These are phyloP conservation scores for Gigaspora rosea DNA, from an alignment of 192 early-diverging fungal genomes.

Conservation along the genomic window DNA sequence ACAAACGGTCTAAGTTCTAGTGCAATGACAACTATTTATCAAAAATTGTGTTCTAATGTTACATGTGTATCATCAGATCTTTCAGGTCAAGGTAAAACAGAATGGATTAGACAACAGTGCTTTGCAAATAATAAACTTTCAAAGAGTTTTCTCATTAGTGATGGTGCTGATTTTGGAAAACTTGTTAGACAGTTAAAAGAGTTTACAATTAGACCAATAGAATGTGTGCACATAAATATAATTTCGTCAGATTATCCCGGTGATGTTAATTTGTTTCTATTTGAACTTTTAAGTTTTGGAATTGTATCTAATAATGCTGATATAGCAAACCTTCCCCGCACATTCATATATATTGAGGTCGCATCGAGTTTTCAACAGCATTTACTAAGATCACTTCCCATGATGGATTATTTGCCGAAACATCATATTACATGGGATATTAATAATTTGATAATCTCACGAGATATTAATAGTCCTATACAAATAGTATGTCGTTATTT, in stretches of 20 bases:
- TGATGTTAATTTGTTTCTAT: slow-evolving; percentile 34
- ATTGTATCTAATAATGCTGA: slow-evolving; percentile 12
- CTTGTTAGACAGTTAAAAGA: slow-evolving; percentile 11
- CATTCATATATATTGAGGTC: slow-evolving; percentile 24
- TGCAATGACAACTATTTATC: slow-evolving; percentile 23
- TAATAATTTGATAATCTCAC: slow-evolving; percentile 12
- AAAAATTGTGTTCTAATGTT: slow-evolving; percentile 25
- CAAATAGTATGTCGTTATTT: slow-evolving; percentile 31
- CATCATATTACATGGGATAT: slow-evolving; percentile 30
- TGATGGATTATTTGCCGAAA: background rate
- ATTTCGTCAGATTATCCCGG: background rate
- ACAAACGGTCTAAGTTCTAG: background rate
- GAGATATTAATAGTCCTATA: slow-evolving; percentile 20
- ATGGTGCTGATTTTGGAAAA: background rate
- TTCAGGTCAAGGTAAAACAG: slow-evolving; percentile 30
- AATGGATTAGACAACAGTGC: slow-evolving; percentile 23
- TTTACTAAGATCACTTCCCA: slow-evolving; percentile 27
- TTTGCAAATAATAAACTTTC: background rate
- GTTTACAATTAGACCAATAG: background rate
- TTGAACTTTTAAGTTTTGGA: slow-evolving; percentile 29
- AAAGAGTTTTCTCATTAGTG: slow-evolving; percentile 16
- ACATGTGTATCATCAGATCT: slow-evolving; percentile 17
- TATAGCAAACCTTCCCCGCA: background rate
- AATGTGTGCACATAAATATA: slow-evolving; percentile 32
- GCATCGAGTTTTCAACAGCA: slow-evolving; percentile 31